These are phyloP conservation scores for Zychaea mexicana DNA, from an alignment of 371 early-diverging fungal species.

Conservation along the genomic window DNA sequence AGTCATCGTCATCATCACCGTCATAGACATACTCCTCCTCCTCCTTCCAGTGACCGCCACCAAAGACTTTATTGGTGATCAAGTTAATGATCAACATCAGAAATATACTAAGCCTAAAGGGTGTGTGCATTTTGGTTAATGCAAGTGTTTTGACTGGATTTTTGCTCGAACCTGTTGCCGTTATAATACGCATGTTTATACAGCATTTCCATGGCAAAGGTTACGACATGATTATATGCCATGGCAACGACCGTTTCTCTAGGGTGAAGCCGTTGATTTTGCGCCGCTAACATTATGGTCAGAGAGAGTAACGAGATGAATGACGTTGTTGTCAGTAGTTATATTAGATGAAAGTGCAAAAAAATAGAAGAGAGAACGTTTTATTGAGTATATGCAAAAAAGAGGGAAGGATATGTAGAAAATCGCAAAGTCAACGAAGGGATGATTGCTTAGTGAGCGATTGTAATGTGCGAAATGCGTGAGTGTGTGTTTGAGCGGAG, in stretches of 20 bases:
- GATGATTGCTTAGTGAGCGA: background rate
- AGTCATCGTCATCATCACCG: slow-evolving; percentile 4
- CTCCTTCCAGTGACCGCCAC: slow-evolving; percentile 7
- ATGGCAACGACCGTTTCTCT: too few relatives aligned
- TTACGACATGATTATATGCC: too few relatives aligned
- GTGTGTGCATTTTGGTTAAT: background rate
- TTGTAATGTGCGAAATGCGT: background rate
- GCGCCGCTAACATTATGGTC: too few relatives aligned
- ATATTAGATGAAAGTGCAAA: background rate
- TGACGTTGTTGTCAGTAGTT: background rate
- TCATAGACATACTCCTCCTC: too few relatives aligned
- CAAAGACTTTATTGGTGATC: slow-evolving; percentile 4
- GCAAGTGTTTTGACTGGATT: background rate
- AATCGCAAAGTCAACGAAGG: background rate
- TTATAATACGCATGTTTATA: background rate
- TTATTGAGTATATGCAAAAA: background rate
- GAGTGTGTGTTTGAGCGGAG: background rate
- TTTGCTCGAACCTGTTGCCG: background rate
- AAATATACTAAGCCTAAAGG: slow-evolving; percentile 4
- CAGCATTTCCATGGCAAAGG: too few relatives aligned
- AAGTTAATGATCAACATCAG: slow-evolving; percentile 3
- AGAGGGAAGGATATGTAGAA: background rate
- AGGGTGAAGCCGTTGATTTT: too few relatives aligned
- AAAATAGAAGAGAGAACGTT: background rate
- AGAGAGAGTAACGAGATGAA: too few relatives aligned